phyloP scores from a whole-genome alignment of 2,329 filamentous ascomycete species.

The Epichloe elymi region DNA sequence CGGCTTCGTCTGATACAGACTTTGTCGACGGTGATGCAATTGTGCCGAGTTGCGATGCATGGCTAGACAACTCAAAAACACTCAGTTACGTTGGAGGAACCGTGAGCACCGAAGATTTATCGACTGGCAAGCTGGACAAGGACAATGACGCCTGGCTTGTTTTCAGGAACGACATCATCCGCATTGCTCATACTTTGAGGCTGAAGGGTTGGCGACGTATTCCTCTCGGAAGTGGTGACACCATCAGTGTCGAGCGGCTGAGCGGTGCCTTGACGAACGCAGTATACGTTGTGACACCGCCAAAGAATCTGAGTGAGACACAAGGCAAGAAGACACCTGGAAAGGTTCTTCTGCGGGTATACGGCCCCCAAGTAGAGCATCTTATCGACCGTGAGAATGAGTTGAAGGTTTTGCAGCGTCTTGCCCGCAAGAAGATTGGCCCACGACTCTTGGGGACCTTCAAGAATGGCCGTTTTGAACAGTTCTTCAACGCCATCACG shows the following conservation, averaged over 20 bases:
- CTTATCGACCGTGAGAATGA: slow-evolving; percentile 90
- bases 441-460: slow-evolving; percentile 86
- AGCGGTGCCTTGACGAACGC: slow-evolving; percentile 94
- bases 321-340: slow-evolving; percentile 33
- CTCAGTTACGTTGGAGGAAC: slow-evolving; percentile 53
- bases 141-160: slow-evolving; percentile 66
- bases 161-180: slow-evolving; percentile 88
- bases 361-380: slow-evolving; percentile 89
- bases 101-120: slow-evolving; percentile 27
- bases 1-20: slow-evolving; percentile 71
- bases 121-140: slow-evolving; percentile 39
- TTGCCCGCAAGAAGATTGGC: slow-evolving; percentile 86
- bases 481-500: slow-evolving; percentile 77
- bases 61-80: slow-evolving; percentile 83
- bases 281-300: slow-evolving; percentile 86
- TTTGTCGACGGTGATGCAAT: slow-evolving; percentile 65
- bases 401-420: slow-evolving; percentile 68
- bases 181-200: slow-evolving; percentile 74
- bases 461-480: slow-evolving; percentile 86
- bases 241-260: slow-evolving; percentile 58
- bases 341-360: slow-evolving; percentile 80
- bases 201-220: slow-evolving; percentile 88
- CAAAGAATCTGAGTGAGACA: slow-evolving; percentile 39
- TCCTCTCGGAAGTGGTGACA: slow-evolving; percentile 54
- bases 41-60: slow-evolving; percentile 75